Percentiles rank a stretch among this genome's conserved stretches.
phyloP scores from a whole-genome alignment of 352 stramenopile species.

The Phytophthora fragariaefolia region DNA sequence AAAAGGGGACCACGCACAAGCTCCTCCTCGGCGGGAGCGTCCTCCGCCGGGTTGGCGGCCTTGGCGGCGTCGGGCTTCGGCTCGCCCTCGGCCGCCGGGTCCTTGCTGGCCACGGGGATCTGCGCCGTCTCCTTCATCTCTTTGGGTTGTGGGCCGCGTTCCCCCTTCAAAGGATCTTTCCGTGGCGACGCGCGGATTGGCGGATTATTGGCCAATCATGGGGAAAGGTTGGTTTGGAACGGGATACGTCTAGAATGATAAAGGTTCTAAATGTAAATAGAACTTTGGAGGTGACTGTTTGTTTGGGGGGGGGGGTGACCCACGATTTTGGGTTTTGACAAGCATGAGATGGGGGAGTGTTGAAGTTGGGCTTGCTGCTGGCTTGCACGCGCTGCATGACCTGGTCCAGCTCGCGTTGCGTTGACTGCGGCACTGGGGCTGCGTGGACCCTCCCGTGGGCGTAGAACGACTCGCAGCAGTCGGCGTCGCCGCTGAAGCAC shows the following conservation, averaged over 20 bases:
- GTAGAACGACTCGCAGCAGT: constrained; percentile 2
- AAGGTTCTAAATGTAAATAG: too few species aligned
- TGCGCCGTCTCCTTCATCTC: constrained; percentile 76
- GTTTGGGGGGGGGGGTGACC: too few species aligned
- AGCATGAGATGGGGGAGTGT: too few species aligned
- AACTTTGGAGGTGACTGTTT: too few species aligned
- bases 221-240: neutral
- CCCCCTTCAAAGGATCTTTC: constrained; percentile 35
- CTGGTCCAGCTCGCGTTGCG: neutral
- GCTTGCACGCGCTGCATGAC: constrained; percentile 5
- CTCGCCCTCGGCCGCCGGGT: constrained; percentile 55
- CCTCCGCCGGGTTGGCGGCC: constrained; percentile 36
- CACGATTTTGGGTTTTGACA: too few species aligned
- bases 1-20: too few species aligned
- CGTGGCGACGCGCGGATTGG: neutral
- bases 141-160: constrained; percentile 28
- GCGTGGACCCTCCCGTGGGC: neutral
- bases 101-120: constrained; percentile 66
- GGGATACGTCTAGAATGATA: too few species aligned
- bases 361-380: too few species aligned
- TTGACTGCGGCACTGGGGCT: neutral
- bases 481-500: constrained; percentile 3
- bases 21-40: constrained; percentile 58
- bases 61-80: constrained; percentile 39
- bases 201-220: neutral